Conservation (phyloP, 106 monocot species). For the Apostasia shenzhenica region DNA sequence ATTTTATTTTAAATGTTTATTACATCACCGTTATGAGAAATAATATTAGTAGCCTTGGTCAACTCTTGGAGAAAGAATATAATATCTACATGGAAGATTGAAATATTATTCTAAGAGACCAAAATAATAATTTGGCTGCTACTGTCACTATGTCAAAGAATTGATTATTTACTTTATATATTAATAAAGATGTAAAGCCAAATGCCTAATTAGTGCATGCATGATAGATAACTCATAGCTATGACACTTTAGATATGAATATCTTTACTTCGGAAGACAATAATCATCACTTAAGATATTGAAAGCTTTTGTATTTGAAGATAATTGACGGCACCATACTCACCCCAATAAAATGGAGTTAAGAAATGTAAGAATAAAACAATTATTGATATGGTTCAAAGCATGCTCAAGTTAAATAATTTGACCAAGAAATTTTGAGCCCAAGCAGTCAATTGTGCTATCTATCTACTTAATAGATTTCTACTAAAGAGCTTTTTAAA, state of each 20-base stretch:
- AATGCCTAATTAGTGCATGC: background rate
- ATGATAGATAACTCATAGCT: background rate
- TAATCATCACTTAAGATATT: background rate
- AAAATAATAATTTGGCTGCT: background rate
- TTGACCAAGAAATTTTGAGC: background rate
- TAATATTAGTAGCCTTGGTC: background rate
- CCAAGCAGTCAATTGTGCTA: background rate
- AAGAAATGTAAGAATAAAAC: background rate
- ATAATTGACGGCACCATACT: background rate
- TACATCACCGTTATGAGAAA: background rate
- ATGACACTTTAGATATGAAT: background rate
- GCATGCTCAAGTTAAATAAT: background rate
- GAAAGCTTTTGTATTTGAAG: background rate
- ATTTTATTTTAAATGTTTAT: conserved; percentile 1
- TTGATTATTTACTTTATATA: background rate
- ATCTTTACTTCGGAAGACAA: background rate
- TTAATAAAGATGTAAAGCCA: background rate
- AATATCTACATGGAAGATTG: background rate
- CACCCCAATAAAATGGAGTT: background rate
- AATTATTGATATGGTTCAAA: background rate
- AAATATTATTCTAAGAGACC: background rate
- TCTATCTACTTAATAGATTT: background rate
- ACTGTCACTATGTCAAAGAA: background rate
- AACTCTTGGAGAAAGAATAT: conserved; percentile 2
- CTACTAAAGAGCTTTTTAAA: background rate